phyloP scores from a whole-genome alignment of 106 monocot species.

The Iris macrosiphon region DNA sequence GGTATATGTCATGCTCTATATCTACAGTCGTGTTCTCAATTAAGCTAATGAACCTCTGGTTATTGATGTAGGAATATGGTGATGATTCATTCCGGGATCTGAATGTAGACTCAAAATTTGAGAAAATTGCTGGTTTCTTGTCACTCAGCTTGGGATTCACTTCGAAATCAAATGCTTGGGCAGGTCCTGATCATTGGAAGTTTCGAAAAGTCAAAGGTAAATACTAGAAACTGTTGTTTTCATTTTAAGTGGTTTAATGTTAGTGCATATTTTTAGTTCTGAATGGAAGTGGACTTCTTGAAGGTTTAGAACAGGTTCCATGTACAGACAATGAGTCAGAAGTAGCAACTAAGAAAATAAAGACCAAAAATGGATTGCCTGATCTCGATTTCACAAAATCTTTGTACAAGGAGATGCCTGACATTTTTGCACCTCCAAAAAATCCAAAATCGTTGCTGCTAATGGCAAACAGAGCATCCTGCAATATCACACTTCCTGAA shows the following conservation, averaged over 20 bases:
- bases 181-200: conserved; percentile 99
- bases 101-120: conserved; percentile 37
- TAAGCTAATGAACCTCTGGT: neutral
- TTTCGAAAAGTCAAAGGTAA: conserved; percentile 80
- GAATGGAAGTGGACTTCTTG: conserved; percentile 8
- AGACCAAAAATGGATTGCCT: conserved; percentile 31
- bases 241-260: neutral
- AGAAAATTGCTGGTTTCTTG: conserved; percentile 67
- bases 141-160: conserved; percentile 74
- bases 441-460: conserved; percentile 58
- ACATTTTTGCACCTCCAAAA: conserved; percentile 66
- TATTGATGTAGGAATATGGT: conserved; percentile 45
- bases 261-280: neutral
- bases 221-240: neutral
- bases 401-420: conserved; percentile 32
- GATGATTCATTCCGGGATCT: conserved; percentile 21
- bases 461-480: conserved; percentile 37
- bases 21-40: too few species aligned
- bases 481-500: conserved; percentile 81
- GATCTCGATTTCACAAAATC: conserved; percentile 70
- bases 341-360: conserved; percentile 31
- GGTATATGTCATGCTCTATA: conserved; percentile 22
- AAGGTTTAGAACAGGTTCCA: conserved; percentile 45
- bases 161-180: conserved; percentile 92
- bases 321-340: conserved; percentile 25